Evolutionary conservation across 2,329 filamentous ascomycete genomes (phyloP), one percentile per base, ranked within the genome.

Genomic region (Allantophomopsis cytisporea): DNA sequence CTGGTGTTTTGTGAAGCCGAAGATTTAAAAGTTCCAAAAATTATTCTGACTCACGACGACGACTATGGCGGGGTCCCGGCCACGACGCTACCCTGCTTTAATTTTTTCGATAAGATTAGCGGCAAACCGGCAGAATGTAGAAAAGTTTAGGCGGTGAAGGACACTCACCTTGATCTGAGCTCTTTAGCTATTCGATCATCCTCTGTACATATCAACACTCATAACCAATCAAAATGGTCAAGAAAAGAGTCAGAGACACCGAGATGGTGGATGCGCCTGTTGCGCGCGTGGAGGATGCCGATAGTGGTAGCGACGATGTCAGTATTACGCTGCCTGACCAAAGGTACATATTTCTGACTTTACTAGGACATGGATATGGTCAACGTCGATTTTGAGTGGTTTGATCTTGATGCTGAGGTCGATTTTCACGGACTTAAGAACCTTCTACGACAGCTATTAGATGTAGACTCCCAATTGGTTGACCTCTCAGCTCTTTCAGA

Each of bases 381-480:
- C 48, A 81, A 96, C 56, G 87, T 96, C 42, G 89, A 96, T 48
- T 98, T 98, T 54, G 91, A 98, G 65, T 96, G 87, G 83, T 98
- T 96, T 66, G 93, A 95, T 62, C 94, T 89, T 45, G 81, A 91
- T 51, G 71, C 83, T 2, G 76, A 83, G 7, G 72, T 94, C 51
- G 91, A 98, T 61, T 96, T 96, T 61, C 89, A 96, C 62, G 91
- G 91, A 42, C 74, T 93, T 51, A 95, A 95, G 60, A 81, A 77
- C 8, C 76, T 98, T 7, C 63, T 95, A 43, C 83, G 89, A 43
- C 91, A 98, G 60, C 76, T 98, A 33, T 80, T 98, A 59, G 91
- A 96, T 59, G 76, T 83, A 39, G 91, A 98, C 62, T 73, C 82
- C 36, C 72, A 80, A 43, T 69, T 93, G 21, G 86, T 95, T 65